Evolutionary conservation across 1,284 basidiomycete species (phyloP), one percentile per base, ranked within the genome.

Genomic region (Malassezia dermatis): DNA sequence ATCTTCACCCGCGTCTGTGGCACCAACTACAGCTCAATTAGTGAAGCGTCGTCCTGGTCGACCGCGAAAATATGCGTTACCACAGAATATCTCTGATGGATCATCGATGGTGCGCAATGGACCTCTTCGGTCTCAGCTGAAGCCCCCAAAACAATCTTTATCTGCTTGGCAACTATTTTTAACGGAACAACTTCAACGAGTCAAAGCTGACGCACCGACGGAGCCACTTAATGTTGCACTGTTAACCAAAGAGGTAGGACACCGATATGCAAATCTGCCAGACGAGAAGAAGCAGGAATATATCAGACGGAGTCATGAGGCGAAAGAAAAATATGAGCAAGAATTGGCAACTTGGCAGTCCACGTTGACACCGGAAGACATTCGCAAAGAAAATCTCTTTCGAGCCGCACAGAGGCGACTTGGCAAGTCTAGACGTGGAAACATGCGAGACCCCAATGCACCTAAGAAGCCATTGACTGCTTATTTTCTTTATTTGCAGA

Each of bases 101-200:
- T 5, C 12, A 17, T 26, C 15, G n/a, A 13, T 21, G 26, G 40
- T 8, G 7, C 21, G 19, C 3, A 10, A 2, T 13, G 40, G 5
- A 10, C 13, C n/a, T 1, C 63, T 69, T 47, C 78, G 78, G 64
- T 80, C 79, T 10, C 77, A 76, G 24, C 79, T 94, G 55, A 84
- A 85, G 56, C 89, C 88, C 30, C 90, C 90, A 41, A 91, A 91
- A 78, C 82, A 91, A 68, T 88, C 90, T 12, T 89, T 88, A 5
- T 91, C 88, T 5, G 88, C 89, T 40, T 95, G 90, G 90, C 90
- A 95, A 77, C 81, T 95, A 49, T 95, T 89, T 78, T 94, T 95
- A 76, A 89, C 88, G 34, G 89, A 94, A 75, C 90, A 89, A 83
- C 88, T 95, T 64, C 82, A 84, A 69, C 88, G 89, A 75, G 66